A percentile compares a stretch with the other conserved stretches of the same genome.
Evolutionary conservation across 2,329 filamentous ascomycete genomes (phyloP).

Genomic region (Exserohilum turcica): DNA sequence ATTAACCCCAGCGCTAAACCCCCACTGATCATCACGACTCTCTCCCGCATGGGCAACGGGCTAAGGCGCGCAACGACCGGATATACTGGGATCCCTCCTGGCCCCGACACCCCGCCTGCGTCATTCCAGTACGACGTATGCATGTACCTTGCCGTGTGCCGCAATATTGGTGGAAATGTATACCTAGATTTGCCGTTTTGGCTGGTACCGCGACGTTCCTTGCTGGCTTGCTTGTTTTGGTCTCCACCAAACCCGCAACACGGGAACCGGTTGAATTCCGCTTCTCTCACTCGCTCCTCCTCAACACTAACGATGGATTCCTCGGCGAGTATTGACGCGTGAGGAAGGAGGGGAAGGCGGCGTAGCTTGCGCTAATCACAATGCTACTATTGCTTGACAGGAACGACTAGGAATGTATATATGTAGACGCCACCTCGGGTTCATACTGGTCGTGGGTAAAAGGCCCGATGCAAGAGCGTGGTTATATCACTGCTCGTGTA

Average conservation of each 20-base stretch:
- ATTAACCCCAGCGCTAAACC: constrained; percentile 17
- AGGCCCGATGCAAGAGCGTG: not conserved
- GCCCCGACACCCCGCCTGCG: constrained; percentile 9
- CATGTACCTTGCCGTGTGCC: not conserved
- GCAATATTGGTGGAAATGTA: constrained; percentile 11
- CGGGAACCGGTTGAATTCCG: constrained; percentile 1
- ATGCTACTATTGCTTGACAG: constrained; percentile 18
- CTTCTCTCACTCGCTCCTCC: too few relatives aligned
- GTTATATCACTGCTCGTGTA: not conserved
- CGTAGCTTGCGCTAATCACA: not conserved
- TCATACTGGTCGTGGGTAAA: not conserved
- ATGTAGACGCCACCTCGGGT: not conserved
- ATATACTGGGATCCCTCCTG: not conserved
- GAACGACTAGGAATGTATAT: not conserved
- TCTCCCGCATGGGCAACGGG: constrained; percentile 16
- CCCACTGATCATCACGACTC: constrained; percentile 22
- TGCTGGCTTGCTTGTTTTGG: too few relatives aligned
- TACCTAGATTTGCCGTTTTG: not conserved
- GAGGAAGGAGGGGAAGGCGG: constrained; percentile 1
- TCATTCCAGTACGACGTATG: not conserved
- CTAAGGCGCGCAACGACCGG: constrained; percentile 13
- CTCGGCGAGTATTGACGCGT: constrained; percentile 21
- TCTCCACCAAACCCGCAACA: too few relatives aligned
- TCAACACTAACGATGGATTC: not conserved
- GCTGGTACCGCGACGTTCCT: too few relatives aligned